Evolutionary conservation across 2,329 filamentous ascomycete species (phyloP).

Genomic region (Exophiala calicioides): DNA sequence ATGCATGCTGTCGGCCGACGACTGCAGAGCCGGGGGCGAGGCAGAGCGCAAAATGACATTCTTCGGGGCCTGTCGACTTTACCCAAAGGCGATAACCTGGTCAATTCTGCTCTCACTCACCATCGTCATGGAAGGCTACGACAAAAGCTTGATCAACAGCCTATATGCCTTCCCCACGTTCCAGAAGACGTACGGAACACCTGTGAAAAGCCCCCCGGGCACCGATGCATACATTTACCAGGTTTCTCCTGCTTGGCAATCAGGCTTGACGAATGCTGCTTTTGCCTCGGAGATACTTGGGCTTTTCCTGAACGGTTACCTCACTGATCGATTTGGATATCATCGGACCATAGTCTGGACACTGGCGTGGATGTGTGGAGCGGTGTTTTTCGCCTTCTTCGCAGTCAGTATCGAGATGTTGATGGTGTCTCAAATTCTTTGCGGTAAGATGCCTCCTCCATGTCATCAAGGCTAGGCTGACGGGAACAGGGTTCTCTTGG

Average conservation of each 20-base stretch:
- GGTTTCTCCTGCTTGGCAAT: conserved; percentile 58
- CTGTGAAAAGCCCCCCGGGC: too few relatives aligned
- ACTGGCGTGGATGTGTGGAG: conserved; percentile 47
- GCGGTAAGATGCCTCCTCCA: conserved; percentile 42
- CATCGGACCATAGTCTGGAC: conserved; percentile 51
- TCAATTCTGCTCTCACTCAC: too few relatives aligned
- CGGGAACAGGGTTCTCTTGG: conserved; percentile 21
- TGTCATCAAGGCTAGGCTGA: too few relatives aligned
- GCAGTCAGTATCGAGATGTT: conserved; percentile 50
- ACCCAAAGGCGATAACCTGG: too few relatives aligned
- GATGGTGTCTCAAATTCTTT: conserved; percentile 53
- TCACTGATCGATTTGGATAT: conserved; percentile 40
- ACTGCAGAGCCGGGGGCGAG: too few relatives aligned
- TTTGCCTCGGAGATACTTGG: conserved; percentile 20
- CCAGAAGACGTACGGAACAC: conserved; percentile 44
- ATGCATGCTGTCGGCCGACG: too few relatives aligned
- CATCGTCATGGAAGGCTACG: conserved; percentile 57
- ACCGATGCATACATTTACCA: conserved; percentile 16
- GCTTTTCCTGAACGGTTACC: conserved; percentile 17
- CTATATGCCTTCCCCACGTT: conserved; percentile 51
- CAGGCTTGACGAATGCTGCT: conserved; percentile 10
- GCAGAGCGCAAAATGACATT: too few relatives aligned
- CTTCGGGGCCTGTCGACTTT: too few relatives aligned
- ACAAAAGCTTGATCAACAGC: conserved; percentile 53
- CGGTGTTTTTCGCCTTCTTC: conserved; percentile 55